Evolutionary conservation across 2,329 filamentous ascomycete species (phyloP).

Genomic region (Macroventuria anomochaeta): DNA sequence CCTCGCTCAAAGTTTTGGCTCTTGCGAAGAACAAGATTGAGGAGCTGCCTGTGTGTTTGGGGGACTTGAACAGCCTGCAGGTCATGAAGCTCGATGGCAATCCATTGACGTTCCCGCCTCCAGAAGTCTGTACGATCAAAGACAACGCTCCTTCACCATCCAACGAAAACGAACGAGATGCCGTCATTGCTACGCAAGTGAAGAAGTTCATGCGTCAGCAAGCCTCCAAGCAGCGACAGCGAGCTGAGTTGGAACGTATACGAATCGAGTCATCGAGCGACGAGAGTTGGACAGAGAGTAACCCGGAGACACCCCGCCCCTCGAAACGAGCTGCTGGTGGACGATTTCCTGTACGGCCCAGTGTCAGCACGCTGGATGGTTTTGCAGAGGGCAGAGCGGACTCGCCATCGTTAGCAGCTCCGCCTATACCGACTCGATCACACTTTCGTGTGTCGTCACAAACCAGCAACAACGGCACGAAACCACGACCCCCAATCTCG

Average conservation of each 20-base stretch:
- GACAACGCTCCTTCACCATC: conserved; percentile 54
- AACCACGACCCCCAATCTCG: conserved; percentile 75
- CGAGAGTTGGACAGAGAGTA: conserved; percentile 66
- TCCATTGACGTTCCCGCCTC: conserved; percentile 76
- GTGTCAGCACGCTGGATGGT: conserved; percentile 68
- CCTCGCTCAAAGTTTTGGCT: conserved; percentile 86
- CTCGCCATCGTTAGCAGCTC: conserved; percentile 55
- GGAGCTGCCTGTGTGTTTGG: conserved; percentile 80
- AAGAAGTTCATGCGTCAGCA: conserved; percentile 63
- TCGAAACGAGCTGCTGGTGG: conserved; percentile 62
- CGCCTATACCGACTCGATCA: conserved; percentile 79
- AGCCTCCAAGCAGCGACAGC: conserved; percentile 45
- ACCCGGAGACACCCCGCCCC: conserved; percentile 77
- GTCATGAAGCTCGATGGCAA: conserved; percentile 91
- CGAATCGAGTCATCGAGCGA: conserved; percentile 57
- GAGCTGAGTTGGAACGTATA: conserved; percentile 40
- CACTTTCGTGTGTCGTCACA: conserved; percentile 79
- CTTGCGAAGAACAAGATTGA: conserved; percentile 87
- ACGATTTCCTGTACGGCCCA: conserved; percentile 71
- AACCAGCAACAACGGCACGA: conserved; percentile 62
- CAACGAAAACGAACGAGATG: conserved; percentile 66
- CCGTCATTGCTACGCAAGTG: conserved; percentile 65
- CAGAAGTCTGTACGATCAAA: conserved; percentile 52
- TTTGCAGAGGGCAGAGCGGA: conserved; percentile 53
- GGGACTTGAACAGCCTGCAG: conserved; percentile 87